Percentiles rank a stretch among this genome's conserved stretches.
phyloP scores from a whole-genome alignment of 2,329 filamentous ascomycete species.

The Kalaharituber pfeilii region DNA sequence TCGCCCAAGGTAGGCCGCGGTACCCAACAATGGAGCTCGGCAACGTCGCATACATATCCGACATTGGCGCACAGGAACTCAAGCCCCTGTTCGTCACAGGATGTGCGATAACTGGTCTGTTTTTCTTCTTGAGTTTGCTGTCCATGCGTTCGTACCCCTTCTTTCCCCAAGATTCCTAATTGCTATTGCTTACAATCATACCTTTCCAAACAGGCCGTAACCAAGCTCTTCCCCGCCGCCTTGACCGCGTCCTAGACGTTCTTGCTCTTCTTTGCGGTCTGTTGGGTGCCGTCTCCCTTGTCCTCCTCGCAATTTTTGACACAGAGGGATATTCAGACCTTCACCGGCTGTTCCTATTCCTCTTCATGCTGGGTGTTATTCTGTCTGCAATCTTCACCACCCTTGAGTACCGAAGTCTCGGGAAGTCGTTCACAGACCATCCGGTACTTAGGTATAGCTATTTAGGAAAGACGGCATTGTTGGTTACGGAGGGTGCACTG shows the following conservation, averaged over 20 bases:
- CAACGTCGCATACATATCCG: conserved; percentile 54
- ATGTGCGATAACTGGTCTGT: conserved; percentile 52
- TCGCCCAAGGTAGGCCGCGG: conserved; percentile 36
- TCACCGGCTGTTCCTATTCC: conserved; percentile 56
- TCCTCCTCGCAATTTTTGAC: conserved; percentile 73
- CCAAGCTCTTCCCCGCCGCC: conserved; percentile 23
- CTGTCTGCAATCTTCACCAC: conserved; percentile 15
- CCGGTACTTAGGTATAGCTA: conserved; percentile 60
- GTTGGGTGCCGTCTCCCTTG: conserved; percentile 60
- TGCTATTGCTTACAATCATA: conserved; percentile 37
- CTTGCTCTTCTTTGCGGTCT: conserved; percentile 48
- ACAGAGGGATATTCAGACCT: conserved; percentile 47
- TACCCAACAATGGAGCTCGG: conserved; percentile 47
- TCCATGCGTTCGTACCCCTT: no score
- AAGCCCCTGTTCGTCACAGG: conserved; percentile 67
- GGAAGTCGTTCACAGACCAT: conserved; percentile 48
- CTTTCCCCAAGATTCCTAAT: conserved; percentile 71
- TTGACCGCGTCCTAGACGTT: conserved; percentile 29
- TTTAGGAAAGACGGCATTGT: conserved; percentile 72
- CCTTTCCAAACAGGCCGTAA: no score
- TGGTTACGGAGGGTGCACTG: conserved; percentile 61
- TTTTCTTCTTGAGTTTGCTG: conserved; percentile 64
- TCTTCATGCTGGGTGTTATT: conserved; percentile 53
- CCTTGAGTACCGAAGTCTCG: conserved; percentile 20
- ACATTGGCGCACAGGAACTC: conserved; percentile 40